These are phyloP conservation scores for Agrocybe praecox DNA, from an alignment of 768 basidiomycete genomes.

Conservation along the genomic window DNA sequence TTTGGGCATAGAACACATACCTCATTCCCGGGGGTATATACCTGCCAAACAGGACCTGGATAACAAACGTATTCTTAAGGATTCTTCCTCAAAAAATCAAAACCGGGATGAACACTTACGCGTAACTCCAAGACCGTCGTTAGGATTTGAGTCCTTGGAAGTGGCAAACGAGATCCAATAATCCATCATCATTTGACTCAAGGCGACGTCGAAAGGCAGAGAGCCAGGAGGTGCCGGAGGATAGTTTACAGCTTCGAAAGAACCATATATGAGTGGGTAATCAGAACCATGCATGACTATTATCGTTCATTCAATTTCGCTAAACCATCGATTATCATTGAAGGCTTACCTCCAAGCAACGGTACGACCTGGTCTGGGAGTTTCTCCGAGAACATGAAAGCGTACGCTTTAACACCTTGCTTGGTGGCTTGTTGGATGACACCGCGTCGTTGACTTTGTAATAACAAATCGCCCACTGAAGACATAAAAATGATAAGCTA, in stretches of 20 bases:
- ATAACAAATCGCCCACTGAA: background rate
- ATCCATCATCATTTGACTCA: constrained; percentile 34
- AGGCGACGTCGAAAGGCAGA: background rate
- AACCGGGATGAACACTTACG: constrained; percentile 16
- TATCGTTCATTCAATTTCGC: background rate
- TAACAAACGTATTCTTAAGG: too few species aligned
- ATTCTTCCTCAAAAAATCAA: too few species aligned
- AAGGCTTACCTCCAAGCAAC: background rate
- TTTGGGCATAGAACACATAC: background rate
- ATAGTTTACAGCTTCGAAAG: too few species aligned
- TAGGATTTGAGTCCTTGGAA: constrained; percentile 28
- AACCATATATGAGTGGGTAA: background rate
- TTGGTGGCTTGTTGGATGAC: background rate
- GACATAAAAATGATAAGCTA: background rate
- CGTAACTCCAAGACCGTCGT: constrained; percentile 30
- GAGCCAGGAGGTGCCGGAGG: background rate
- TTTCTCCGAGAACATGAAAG: background rate
- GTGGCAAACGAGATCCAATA: constrained; percentile 43
- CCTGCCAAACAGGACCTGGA: background rate
- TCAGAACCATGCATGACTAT: background rate
- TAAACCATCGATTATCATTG: background rate
- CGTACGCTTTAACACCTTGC: background rate
- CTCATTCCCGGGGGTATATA: background rate
- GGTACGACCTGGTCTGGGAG: background rate
- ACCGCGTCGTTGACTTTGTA: background rate